Evolutionary conservation across 345 rosid genomes (phyloP), one percentile per base, ranked within the genome.

Genomic region (Raphanus raphanistrum): DNA sequence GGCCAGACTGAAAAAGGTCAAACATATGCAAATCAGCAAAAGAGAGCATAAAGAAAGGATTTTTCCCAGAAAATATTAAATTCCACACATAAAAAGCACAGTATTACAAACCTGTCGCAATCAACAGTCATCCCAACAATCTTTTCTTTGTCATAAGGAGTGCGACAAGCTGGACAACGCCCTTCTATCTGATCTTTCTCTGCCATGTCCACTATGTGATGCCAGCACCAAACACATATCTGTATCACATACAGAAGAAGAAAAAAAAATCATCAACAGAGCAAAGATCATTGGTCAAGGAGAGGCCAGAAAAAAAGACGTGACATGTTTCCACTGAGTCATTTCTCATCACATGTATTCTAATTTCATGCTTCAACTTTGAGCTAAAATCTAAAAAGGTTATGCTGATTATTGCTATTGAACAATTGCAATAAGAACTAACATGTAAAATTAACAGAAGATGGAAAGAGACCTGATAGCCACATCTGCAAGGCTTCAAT

Each of bases 201-300:
- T 36, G 98, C 98, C 98, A 93, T 90, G 70, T 93, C 94, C 90
- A 90, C 88, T 25, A 93, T 78, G 71, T 93, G 96, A 84, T 93
- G 90, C 98, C 98, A 93, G 68, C 98, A 93, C 98, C 98, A 93
- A 71, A 93, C 94, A 87, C 98, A 93, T 69, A 93, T 83, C 98
- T 91, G 81, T 36, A 70, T 4, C 43, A 28, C 31, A 69, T 21
- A 12, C 52, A 45, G 4, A 32, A 32, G 7, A 32, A 32, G 4
- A 38, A 35, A 60, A 28, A 10, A 60, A 62, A 27, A 68, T 17
- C 21, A 28, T 62, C 36, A 73, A 54, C 52, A 63, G 41, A 74
- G 0, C 5, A 79, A 31, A 26, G 13, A 36, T 32, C 21, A 17
- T 3, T 36, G 48, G 26, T 21, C 70, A 55, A 71, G 2, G 61